phyloP scores from a whole-genome alignment of 257 asterid genomes.

The Plantago ovata region DNA sequence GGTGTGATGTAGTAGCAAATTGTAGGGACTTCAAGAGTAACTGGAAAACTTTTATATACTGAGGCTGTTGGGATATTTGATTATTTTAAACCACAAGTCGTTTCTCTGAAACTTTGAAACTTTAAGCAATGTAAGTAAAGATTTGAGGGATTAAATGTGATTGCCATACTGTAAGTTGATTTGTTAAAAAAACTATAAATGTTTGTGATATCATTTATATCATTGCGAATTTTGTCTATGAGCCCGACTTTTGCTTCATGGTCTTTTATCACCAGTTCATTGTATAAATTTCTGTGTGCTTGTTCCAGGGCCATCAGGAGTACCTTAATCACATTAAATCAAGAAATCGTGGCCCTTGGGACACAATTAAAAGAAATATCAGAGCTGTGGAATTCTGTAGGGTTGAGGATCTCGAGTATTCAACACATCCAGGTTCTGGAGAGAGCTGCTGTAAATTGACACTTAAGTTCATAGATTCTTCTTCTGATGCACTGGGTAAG shows the following conservation, averaged over 20 bases:
- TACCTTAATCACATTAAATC: slow-evolving; percentile 38
- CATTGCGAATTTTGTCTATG: background rate
- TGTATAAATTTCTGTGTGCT: slow-evolving; percentile 15
- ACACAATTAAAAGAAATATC: slow-evolving; percentile 51
- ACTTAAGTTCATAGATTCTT: slow-evolving; percentile 64
- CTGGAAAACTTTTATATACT: too few species aligned
- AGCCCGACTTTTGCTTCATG: background rate
- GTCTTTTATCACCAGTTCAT: background rate
- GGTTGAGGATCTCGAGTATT: slow-evolving; percentile 66
- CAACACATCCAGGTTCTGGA: slow-evolving; percentile 84
- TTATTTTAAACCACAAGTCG: too few species aligned
- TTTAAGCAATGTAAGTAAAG: too few species aligned
- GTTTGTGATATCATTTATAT: too few species aligned
- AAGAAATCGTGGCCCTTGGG: slow-evolving; percentile 74
- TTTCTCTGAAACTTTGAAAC: too few species aligned
- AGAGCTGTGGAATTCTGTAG: slow-evolving; percentile 80
- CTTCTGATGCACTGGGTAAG: slow-evolving; percentile 59
- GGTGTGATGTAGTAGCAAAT: background rate
- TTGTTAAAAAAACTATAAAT: too few species aligned
- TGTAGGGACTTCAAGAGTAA: too few species aligned
- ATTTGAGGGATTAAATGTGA: too few species aligned
- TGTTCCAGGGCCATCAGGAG: slow-evolving; percentile 86
- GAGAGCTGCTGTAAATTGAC: slow-evolving; percentile 94
- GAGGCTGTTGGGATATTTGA: too few species aligned
- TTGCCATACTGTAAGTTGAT: too few species aligned